Base-by-base conservation (phyloP, 768 basidiomycete genomes). In the Suillus bovinus region DNA sequence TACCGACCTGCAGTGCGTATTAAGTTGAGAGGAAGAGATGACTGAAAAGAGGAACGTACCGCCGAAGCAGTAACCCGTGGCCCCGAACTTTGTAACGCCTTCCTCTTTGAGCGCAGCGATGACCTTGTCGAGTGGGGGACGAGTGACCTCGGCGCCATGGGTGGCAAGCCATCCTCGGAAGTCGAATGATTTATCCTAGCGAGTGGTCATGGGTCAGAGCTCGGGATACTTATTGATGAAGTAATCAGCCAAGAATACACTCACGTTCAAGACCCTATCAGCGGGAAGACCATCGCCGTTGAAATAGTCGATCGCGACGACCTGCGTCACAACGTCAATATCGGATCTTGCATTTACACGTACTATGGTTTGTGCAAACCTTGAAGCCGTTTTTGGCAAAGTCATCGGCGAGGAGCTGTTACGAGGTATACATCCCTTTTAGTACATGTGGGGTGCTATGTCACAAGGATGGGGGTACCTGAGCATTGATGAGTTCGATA, bases 1-100 rank as follows among this genome's bases (percentile, higher is more conserved):
- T 84, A 84, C 53, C 86, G 84, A 16, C 72, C 84, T 85, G 63
- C 2, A 1, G 17, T 24, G 24, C 5, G 31, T 3, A 5, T 11
- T 9, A 52, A 34, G 11, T 52, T 8, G 14, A 50, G 29, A 16
- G 5, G 33, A 31, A 47, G 4, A 6, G 16, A 39, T 5, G 59
- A 49, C 36, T 36, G 29, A 31, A 11, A 6, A 29, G 10, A 29
- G 17, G 27, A 27, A 67, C 64, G 29, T 38, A 68, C 66, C 80
- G 36, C 79, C 78, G 62, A 77, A 78, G 68, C 81, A 82, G 69
- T 78, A 81, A 1, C 80, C 80, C 0, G 75, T 77, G 9, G 78
- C 77, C 0, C 71, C 80, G 61, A 83, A 75, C 16, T 67, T 63
- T 3, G 72, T 74, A 17, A 83, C 74, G 47, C 80, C 78, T 52